These are phyloP conservation scores for Diaporthe helianthi DNA, from an alignment of 2,329 filamentous ascomycete genomes.

Conservation along the genomic window DNA sequence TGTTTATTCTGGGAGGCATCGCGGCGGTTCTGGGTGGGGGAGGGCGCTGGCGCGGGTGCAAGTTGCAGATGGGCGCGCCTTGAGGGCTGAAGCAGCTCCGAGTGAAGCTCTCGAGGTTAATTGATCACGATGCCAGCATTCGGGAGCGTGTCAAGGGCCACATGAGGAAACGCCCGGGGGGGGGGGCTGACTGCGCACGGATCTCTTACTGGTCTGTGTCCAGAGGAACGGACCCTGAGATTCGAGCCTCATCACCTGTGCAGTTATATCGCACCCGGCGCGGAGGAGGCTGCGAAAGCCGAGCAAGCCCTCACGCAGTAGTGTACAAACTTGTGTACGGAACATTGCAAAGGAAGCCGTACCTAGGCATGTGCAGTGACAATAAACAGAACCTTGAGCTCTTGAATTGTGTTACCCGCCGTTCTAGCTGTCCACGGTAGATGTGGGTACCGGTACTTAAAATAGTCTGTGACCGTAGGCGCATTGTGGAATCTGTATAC, in stretches of 20 bases:
- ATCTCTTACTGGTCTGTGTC: background rate
- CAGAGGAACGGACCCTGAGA: background rate
- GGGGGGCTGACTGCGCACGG: background rate
- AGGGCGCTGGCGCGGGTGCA: conserved; percentile 5
- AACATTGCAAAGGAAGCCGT: background rate
- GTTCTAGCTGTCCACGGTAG: too few species aligned
- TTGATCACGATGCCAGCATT: conserved; percentile 9
- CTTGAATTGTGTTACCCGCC: too few species aligned
- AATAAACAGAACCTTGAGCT: too few species aligned
- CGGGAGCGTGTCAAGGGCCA: conserved; percentile 3
- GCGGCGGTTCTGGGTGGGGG: conserved; percentile 38
- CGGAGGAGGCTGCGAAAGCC: background rate
- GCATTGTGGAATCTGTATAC: too few species aligned
- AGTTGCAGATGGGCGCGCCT: conserved; percentile 15
- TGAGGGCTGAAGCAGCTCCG: conserved; percentile 24
- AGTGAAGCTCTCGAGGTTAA: conserved; percentile 17
- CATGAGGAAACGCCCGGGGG: conserved; percentile 11
- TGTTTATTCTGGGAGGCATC: conserved; percentile 86
- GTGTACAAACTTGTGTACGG: too few species aligned
- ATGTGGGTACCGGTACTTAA: too few species aligned
- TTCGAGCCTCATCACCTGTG: conserved; percentile 19
- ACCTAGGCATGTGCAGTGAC: too few species aligned
- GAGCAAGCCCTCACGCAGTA: conserved; percentile 1
- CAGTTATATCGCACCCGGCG: background rate
- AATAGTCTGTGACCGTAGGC: too few species aligned